These are phyloP conservation scores for Xylariomycetidae sp. DNA, from an alignment of 2,329 filamentous ascomycete genomes.

Conservation along the genomic window DNA sequence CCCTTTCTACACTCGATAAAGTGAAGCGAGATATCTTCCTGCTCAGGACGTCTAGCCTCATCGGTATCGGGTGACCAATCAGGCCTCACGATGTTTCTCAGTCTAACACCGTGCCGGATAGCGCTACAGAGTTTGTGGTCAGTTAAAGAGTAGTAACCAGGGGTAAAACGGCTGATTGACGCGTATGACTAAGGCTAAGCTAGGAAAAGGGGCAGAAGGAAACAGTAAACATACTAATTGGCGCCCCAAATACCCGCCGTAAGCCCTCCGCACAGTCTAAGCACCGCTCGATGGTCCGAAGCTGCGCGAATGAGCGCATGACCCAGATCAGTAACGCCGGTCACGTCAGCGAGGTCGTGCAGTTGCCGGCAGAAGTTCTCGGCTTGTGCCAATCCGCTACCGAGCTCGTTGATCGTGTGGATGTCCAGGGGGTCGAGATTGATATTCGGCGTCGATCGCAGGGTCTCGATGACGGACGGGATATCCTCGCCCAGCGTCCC, in stretches of 20 bases:
- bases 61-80: background rate
- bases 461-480: background rate
- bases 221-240: no score
- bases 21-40: background rate
- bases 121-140: no score
- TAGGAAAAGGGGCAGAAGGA: no score
- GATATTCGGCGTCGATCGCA: background rate
- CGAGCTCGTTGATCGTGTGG: constrained; percentile 1
- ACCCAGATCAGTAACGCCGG: background rate
- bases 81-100: background rate
- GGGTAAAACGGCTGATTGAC: no score
- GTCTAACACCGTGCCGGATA: background rate
- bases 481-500: background rate
- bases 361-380: constrained; percentile 1
- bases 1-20: constrained; percentile 1
- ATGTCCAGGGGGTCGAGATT: background rate
- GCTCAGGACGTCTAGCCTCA: background rate
- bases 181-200: no score
- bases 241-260: constrained; percentile 1
- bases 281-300: no score
- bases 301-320: background rate
- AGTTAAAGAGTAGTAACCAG: no score
- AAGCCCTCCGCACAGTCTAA: no score
- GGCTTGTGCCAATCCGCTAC: background rate
- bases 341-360: background rate